A percentile compares a stretch with the other conserved stretches of the same genome.
These are phyloP conservation scores for Endoconidiophora laricicola DNA, from an alignment of 2,329 filamentous ascomycete species.

Conservation along the genomic window DNA sequence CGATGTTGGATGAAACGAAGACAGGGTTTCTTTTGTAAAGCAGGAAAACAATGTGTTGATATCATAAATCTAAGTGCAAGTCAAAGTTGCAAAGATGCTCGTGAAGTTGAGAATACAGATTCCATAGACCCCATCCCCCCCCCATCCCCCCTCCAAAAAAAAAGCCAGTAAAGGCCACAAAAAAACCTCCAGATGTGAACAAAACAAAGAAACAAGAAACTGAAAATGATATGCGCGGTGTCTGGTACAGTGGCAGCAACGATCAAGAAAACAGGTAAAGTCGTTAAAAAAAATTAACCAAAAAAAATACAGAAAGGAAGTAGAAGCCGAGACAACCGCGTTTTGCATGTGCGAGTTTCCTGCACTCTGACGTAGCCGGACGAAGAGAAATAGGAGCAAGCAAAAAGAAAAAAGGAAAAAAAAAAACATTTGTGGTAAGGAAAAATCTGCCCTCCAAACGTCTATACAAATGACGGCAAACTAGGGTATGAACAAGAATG, in stretches of 20 bases:
- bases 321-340: neutral
- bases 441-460: neutral
- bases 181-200: neutral
- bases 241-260: neutral
- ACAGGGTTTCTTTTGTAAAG: neutral
- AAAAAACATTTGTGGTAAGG: neutral
- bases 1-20: neutral
- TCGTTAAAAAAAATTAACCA: neutral
- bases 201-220: neutral
- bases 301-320: neutral
- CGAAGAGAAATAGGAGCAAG: neutral
- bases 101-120: neutral
- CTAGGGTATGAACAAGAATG: slow-evolving; percentile 3
- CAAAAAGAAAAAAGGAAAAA: neutral
- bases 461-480: slow-evolving; percentile 1
- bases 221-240: neutral
- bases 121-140: neutral
- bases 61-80: slow-evolving; percentile 7
- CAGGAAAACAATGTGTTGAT: neutral
- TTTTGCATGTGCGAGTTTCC: neutral
- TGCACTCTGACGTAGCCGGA: neutral
- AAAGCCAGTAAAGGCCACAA: neutral
- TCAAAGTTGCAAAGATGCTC: slow-evolving; percentile 1
- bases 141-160: neutral
- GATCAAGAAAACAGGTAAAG: neutral